Conservation (phyloP, 176 grass and related monocot species). For the Tillandsia leiboldiana region DNA sequence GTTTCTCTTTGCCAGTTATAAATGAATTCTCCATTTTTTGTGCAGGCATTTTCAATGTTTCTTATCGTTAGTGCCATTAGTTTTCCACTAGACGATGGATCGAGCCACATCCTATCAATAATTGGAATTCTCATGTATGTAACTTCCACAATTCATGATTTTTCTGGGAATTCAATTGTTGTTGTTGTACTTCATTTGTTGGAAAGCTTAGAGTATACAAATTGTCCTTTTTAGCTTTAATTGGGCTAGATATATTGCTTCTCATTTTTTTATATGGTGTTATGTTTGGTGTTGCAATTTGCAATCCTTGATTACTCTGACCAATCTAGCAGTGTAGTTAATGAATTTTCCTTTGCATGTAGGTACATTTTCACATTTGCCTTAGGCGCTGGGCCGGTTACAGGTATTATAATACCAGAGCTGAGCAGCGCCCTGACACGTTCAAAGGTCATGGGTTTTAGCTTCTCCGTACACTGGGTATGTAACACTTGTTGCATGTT, state of each 20-base stretch:
- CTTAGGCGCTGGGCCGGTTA: conserved; percentile 84
- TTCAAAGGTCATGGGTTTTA: conserved; percentile 93
- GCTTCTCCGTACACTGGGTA: conserved; percentile 95
- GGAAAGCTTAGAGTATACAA: background rate
- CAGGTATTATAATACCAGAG: conserved; percentile 92
- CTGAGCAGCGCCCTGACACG: conserved; percentile 67
- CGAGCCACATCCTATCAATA: conserved; percentile 63
- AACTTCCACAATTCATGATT: background rate
- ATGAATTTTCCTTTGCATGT: conserved; percentile 22
- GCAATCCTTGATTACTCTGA: background rate
- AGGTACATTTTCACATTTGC: conserved; percentile 97
- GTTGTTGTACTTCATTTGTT: background rate
- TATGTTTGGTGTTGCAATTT: no score
- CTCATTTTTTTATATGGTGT: background rate
- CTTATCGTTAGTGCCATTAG: conserved; percentile 48
- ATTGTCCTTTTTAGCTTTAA: background rate
- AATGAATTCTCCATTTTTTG: no score
- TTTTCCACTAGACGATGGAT: conserved; percentile 56
- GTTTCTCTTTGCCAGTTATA: no score
- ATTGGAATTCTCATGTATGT: conserved; percentile 79
- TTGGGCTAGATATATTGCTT: background rate
- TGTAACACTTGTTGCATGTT: conserved; percentile 2
- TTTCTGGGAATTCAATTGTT: background rate
- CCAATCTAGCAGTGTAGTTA: background rate
- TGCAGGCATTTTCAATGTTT: no score